phyloP scores from a whole-genome alignment of 2,329 filamentous ascomycete species.

The Fusarium pseudoanthophilum region DNA sequence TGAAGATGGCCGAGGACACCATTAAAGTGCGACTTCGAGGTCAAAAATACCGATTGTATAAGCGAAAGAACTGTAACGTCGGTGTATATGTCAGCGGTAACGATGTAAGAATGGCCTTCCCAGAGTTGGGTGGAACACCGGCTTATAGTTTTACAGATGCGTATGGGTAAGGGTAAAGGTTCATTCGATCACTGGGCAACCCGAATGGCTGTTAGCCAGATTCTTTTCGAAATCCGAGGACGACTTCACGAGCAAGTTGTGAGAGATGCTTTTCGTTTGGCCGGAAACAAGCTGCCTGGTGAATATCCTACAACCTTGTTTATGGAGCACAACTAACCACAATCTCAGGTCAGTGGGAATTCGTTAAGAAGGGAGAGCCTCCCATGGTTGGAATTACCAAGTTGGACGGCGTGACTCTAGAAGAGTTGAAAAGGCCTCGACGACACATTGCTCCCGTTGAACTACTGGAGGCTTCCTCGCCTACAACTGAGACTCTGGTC shows the following conservation, averaged over 20 bases:
- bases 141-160: conserved; percentile 64
- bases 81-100: conserved; percentile 97
- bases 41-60: conserved; percentile 92
- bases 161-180: conserved; percentile 99
- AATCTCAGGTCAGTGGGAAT: conserved; percentile 81
- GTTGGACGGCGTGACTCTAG: conserved; percentile 83
- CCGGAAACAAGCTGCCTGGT: conserved; percentile 95
- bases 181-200: conserved; percentile 97
- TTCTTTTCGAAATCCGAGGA: conserved; percentile 93
- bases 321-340: conserved; percentile 33
- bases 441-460: conserved; percentile 66
- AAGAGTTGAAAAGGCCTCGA: conserved; percentile 84
- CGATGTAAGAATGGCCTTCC: conserved; percentile 66
- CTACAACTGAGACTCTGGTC: conserved; percentile 48
- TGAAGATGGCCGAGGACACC: conserved; percentile 92
- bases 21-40: conserved; percentile 90
- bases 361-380: conserved; percentile 91
- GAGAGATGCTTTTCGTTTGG: conserved; percentile 90
- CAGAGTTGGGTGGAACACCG: neutral
- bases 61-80: conserved; percentile 89
- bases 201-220: conserved; percentile 87
- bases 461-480: conserved; percentile 49
- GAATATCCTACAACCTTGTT: conserved; percentile 45
- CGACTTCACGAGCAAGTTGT: conserved; percentile 94
- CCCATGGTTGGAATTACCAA: conserved; percentile 94